phyloP scores from a whole-genome alignment of 2,329 filamentous ascomycete genomes.

The Diaporthe velutina region DNA sequence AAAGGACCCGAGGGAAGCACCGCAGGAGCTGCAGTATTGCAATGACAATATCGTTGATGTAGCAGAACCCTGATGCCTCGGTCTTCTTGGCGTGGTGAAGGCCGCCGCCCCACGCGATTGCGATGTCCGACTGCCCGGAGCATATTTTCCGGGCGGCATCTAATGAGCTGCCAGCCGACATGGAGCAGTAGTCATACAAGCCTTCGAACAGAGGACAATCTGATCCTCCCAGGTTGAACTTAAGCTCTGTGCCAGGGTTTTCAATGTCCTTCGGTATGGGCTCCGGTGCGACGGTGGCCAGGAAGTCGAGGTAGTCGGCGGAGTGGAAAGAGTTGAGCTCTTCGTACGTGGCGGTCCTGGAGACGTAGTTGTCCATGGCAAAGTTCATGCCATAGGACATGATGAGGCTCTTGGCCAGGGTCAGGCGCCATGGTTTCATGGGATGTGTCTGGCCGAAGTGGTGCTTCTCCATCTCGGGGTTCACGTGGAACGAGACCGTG shows the following conservation, averaged over 20 bases:
- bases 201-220: slow-evolving; percentile 98
- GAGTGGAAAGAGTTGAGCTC: slow-evolving; percentile 91
- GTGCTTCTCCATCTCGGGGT: slow-evolving; percentile 93
- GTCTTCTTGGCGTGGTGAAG: slow-evolving; percentile 96
- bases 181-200: slow-evolving; percentile 92
- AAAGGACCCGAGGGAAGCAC: slow-evolving; percentile 86
- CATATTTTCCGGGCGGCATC: slow-evolving; percentile 92
- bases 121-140: slow-evolving; percentile 90
- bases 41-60: slow-evolving; percentile 98
- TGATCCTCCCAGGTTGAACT: slow-evolving; percentile 89
- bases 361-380: slow-evolving; percentile 94
- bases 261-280: slow-evolving; percentile 75
- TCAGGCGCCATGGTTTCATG: slow-evolving; percentile 99
- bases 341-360: slow-evolving; percentile 86
- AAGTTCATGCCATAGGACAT: slow-evolving; percentile 96
- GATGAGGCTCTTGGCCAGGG: slow-evolving; percentile 93
- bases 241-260: slow-evolving; percentile 71
- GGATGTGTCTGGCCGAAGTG: slow-evolving; percentile 98
- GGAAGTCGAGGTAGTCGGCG: slow-evolving; percentile 90
- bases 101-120: slow-evolving; percentile 97
- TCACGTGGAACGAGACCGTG: slow-evolving; percentile 95
- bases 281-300: slow-evolving; percentile 78
- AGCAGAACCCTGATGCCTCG: slow-evolving; percentile 96
- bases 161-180: slow-evolving; percentile 91
- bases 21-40: slow-evolving; percentile 90